Evolutionary conservation across 805 yeast genomes (phyloP).

Genomic region (Ogataea henricii): DNA sequence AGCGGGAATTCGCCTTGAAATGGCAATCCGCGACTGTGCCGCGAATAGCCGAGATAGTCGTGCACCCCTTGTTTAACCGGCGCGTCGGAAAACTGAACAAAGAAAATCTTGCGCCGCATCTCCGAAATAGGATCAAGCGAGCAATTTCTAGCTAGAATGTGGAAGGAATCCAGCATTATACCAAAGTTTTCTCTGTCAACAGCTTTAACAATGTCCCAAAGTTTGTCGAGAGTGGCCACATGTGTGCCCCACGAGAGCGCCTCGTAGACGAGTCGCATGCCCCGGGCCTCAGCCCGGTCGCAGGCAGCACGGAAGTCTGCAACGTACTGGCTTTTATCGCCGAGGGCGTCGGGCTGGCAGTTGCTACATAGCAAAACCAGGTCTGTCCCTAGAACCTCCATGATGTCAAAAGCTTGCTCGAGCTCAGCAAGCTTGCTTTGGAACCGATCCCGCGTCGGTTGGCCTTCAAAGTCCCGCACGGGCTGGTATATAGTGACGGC

Average conservation of each 20-base stretch:
- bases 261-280: constrained; percentile 5
- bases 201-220: constrained; percentile 5
- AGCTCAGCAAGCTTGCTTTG: background rate
- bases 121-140: constrained; percentile 3
- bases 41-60: constrained; percentile 3
- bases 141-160: constrained; percentile 5
- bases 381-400: constrained; percentile 6
- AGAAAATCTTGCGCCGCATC: constrained; percentile 7
- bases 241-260: constrained; percentile 11
- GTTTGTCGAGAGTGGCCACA: constrained; percentile 3
- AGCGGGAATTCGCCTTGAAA: constrained; percentile 10
- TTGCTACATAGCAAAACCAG: constrained; percentile 6
- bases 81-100: constrained; percentile 7
- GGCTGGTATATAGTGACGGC: constrained; percentile 6
- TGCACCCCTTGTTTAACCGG: background rate
- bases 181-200: constrained; percentile 9
- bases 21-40: constrained; percentile 4
- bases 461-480: constrained; percentile 8
- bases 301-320: constrained; percentile 1
- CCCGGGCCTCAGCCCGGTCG: constrained; percentile 1
- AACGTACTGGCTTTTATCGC: constrained; percentile 2
- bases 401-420: constrained; percentile 1
- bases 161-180: constrained; percentile 7
- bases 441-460: constrained; percentile 3
- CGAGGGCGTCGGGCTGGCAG: constrained; percentile 4